Evolutionary conservation across 2,329 filamentous ascomycete genomes (phyloP).

Genomic region (Aspergillus ustus): DNA sequence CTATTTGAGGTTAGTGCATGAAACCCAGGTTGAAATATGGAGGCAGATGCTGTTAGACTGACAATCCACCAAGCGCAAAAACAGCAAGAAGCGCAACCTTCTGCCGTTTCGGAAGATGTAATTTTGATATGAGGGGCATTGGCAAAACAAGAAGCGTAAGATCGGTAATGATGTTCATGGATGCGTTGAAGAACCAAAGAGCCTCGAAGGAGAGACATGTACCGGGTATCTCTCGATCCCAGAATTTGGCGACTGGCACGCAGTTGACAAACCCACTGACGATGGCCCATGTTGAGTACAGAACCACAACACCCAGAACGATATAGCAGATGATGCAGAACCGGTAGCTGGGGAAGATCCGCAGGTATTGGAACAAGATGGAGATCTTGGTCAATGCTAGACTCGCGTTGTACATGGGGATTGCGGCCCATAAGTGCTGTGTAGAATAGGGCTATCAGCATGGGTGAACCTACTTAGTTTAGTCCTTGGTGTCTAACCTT

Average conservation of each 20-base stretch:
- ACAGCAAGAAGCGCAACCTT: slow-evolving; percentile 47
- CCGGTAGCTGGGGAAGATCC: slow-evolving; percentile 44
- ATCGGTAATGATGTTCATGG: slow-evolving; percentile 49
- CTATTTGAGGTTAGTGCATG: slow-evolving; percentile 17
- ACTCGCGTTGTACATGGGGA: slow-evolving; percentile 40
- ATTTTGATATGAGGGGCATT: slow-evolving; percentile 45
- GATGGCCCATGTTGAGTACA: slow-evolving; percentile 39
- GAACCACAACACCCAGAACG: slow-evolving; percentile 37
- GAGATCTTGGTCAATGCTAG: slow-evolving; percentile 48
- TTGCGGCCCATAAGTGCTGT: slow-evolving; percentile 37
- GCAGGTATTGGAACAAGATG: slow-evolving; percentile 53
- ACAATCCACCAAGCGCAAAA: slow-evolving; percentile 50
- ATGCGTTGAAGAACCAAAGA: slow-evolving; percentile 50
- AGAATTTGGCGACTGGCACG: slow-evolving; percentile 47
- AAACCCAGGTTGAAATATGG: not conserved
- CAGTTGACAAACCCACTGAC: slow-evolving; percentile 49
- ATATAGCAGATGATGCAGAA: slow-evolving; percentile 40
- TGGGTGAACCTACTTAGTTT: not conserved
- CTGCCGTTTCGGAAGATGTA: slow-evolving; percentile 48
- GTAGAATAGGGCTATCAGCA: not conserved
- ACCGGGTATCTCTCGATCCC: slow-evolving; percentile 41
- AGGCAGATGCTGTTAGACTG: slow-evolving; percentile 12
- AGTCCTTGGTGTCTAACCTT: slow-evolving; percentile 26
- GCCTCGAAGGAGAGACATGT: slow-evolving; percentile 45
- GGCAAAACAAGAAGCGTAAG: slow-evolving; percentile 48